Base-by-base conservation (phyloP, 305 asterid genomes). In the Rubia tinctorum region DNA sequence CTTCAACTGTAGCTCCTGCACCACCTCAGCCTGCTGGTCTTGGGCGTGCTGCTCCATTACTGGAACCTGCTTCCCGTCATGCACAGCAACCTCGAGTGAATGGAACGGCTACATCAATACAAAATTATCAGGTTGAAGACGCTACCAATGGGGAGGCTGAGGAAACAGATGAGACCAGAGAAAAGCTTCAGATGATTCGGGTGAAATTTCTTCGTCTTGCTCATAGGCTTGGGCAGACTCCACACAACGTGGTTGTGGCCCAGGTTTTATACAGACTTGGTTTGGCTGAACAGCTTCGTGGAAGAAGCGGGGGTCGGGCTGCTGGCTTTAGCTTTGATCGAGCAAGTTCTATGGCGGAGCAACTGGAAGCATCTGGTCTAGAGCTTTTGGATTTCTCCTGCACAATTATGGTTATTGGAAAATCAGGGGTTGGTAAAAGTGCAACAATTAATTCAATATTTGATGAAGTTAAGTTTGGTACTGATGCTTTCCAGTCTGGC, bases 391-490 rank as follows among this genome's bases (percentile, higher is more conserved):
- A 94, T 84, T 91, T 94, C 76, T 89, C 98, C 44, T 94, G 99
- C 82, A 94, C 99, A n/a, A 91, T 94, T 68, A 95, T 95, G 99
- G 97, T 95, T 80, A 87, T 95, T 59, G 99, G 99, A 64, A 95
- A 92, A 84, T 83, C 99, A 9, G 98, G 99, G 66, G 99, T 95
- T 61, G 99, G 99, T 40, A 95, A 95, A 84, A 95, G 99, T 84
- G 97, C 99, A 59, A 95, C 99, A 65, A 89, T 95, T 76, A 92
- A 95, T 83, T 95, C 99, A 75, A 92, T 95, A 66, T 95, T 95
- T 73, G 98, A 95, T 63, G 96, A 95, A 78, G 85, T 74, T 66
- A 92, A 83, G 91, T 89, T 95, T 80, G 88, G 80, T 34, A 95
- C 98, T 53, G 95, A 95, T 84, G 98, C 99, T 66, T 95, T 90